Evolutionary conservation across 1,284 basidiomycete species (phyloP), one percentile per base, ranked within the genome.

Genomic region (Ustilago tritici): DNA sequence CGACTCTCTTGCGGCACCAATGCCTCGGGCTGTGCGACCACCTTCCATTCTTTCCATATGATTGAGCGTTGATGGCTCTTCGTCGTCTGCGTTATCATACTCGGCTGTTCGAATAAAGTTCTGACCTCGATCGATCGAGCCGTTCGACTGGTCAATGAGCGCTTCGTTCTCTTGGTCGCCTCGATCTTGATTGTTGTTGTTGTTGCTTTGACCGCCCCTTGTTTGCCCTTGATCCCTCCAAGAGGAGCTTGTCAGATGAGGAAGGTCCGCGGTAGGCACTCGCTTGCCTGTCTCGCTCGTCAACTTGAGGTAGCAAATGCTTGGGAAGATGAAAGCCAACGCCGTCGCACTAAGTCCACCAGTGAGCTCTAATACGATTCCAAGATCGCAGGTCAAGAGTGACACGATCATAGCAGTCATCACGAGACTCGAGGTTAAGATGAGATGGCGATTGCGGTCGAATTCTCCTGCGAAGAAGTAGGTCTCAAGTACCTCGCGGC

Each of bases 361-460:
- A 0, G 95, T 97, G 58, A 99, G 93, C 88, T 99, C 97, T 43
- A 99, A 91, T 87, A 98, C 97, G 43, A 98, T 92, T 40, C 97
- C 97, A 14, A 99, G 90, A 87, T 99, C 96, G 87, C 95, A 98
- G 0, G 96, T 98, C 55, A 95, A 89, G 56, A 99, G 89, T 10
- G 95, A 91, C 63, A 99, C 94, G 94, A 86, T 54, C 72, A 98
- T 93, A 17, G 95, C 91, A 6, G 92, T 88, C 69, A 93, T 91
- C 36, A 98, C 91, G 61, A 98, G 92, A 7, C 89, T 89, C 6
- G 93, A 92, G 4, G 96, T 99, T 86, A 98, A 93, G 87, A 97
- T 91, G 62, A 98, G 85, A 84, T 99, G 97, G 12, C 96, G 91
- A 75, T 66, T 70, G 28, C 61, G 69, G 53, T 82, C 79, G 50